Percentiles rank a stretch among this genome's conserved stretches.
Conservation (phyloP, 208 protist species). For the Porcisia deanei region DNA sequence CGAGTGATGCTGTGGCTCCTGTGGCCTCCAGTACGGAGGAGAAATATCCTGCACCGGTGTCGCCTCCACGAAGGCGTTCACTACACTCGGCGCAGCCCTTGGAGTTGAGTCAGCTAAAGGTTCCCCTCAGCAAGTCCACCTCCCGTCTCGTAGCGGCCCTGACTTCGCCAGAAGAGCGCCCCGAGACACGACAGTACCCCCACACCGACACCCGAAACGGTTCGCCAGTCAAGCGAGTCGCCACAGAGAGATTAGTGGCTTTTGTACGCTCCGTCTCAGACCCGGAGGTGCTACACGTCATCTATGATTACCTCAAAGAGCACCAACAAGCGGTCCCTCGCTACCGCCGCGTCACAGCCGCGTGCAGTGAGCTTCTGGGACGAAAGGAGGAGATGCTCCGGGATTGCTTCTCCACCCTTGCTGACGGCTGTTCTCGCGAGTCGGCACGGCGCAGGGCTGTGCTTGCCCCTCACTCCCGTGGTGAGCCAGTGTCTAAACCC, state of each 20-base stretch:
- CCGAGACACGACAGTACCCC: slow-evolving; percentile 4
- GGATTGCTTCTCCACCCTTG: background rate
- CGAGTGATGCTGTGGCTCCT: background rate
- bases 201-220: background rate
- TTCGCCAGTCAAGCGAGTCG: slow-evolving; percentile 4
- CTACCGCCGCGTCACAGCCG: slow-evolving; percentile 12
- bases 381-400: slow-evolving; percentile 30
- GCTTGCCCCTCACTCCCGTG: background rate
- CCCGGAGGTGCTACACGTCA: slow-evolving; percentile 47
- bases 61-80: background rate
- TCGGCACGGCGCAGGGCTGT: background rate
- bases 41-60: background rate
- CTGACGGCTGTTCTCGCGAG: background rate
- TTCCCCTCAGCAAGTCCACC: background rate
- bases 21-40: background rate
- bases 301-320: slow-evolving; percentile 42
- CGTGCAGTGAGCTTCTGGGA: slow-evolving; percentile 34
- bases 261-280: slow-evolving; percentile 44
- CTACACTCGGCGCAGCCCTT: background rate
- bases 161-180: background rate
- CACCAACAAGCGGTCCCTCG: slow-evolving; percentile 10
- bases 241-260: slow-evolving; percentile 26
- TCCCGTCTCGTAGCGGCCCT: background rate
- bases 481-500: background rate
- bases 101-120: background rate